These are phyloP conservation scores for Pharnaceum exiguum DNA, from an alignment of 148 eudicot genomes.

Conservation along the genomic window DNA sequence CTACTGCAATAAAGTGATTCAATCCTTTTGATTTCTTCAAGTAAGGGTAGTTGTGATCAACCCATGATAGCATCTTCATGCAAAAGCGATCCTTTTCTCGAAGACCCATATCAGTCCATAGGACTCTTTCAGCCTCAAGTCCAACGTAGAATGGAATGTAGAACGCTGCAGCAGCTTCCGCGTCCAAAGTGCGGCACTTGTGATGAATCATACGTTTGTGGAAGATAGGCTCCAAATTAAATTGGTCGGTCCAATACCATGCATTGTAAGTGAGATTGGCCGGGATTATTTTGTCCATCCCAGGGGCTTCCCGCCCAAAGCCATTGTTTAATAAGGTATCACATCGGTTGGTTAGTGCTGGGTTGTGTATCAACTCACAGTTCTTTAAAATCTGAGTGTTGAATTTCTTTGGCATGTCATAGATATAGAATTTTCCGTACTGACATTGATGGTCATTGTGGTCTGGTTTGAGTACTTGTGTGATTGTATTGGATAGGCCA, in stretches of 20 bases:
- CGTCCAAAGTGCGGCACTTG: slow-evolving; percentile 39
- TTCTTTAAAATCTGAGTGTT: slow-evolving; percentile 27
- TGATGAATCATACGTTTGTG: slow-evolving; percentile 38
- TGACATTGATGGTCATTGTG: slow-evolving; percentile 14
- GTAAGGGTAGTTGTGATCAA: slow-evolving; percentile 29
- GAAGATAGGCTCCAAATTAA: slow-evolving; percentile 34
- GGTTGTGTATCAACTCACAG: slow-evolving; percentile 39
- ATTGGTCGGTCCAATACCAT: slow-evolving; percentile 54
- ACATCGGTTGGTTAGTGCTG: slow-evolving; percentile 40
- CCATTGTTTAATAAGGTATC: slow-evolving; percentile 36
- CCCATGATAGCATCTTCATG: slow-evolving; percentile 48
- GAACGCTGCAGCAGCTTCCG: slow-evolving; percentile 50
- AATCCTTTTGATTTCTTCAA: slow-evolving; percentile 43
- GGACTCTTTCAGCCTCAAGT: slow-evolving; percentile 46
- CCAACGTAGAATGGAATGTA: slow-evolving; percentile 72
- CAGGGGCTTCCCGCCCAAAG: slow-evolving; percentile 29
- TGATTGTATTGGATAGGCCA: neutral
- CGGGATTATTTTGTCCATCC: slow-evolving; percentile 32
- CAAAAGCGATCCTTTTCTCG: slow-evolving; percentile 44
- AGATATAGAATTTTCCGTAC: slow-evolving; percentile 34
- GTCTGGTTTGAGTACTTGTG: neutral
- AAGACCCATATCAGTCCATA: slow-evolving; percentile 30
- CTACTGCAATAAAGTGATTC: slow-evolving; percentile 62
- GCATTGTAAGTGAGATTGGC: slow-evolving; percentile 17
- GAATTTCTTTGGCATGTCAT: slow-evolving; percentile 33